Evolutionary conservation across 495 filamentous ascomycete genomes (phyloP), one percentile per base, ranked within the genome.

Genomic region (Aspergillus avenaceus): DNA sequence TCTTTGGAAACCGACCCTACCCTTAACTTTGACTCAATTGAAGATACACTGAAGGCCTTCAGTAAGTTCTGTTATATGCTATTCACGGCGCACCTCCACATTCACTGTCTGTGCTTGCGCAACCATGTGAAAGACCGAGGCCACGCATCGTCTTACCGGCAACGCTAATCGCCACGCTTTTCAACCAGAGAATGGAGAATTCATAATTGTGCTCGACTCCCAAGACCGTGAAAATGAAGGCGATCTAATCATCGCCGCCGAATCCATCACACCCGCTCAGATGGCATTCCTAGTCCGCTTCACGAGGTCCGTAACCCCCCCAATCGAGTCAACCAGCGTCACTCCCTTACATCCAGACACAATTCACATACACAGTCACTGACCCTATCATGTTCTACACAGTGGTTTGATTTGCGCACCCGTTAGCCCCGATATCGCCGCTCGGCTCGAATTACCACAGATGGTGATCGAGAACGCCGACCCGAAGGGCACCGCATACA

Each of bases 271-370:
- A 18, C 76, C 89, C 13, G 79, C 87, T 44, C 91, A 97, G 67
- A 91, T 91, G 87, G 90, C 90, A 50, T 97, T 97, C 70, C 83
- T 98, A 78, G 81, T 98, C 56, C 88, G 91, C 23, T 81, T 96
- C 63, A 84, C 85, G 13, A 84, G 80, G 76, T 82, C 56, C 52
- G 60, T 52, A 38, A 36, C 8, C 44, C 45, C 50, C 38, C 43
- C 44, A 25, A 41, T 16, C 24, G n/a, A n/a, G n/a, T n/a, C n/a
- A n/a, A n/a, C n/a, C n/a, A n/a, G n/a, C 29, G 41, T 43, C 31
- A 16, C 22, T n/a, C 27, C 25, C 22, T 7, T 22, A n/a, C 43
- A 32, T 13, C 29, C 14, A 4, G 4, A 4, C 14, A 18, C 34
- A n/a, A 1, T 9, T 36, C 8, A 3, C 22, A 34, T 16, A 38